Evolutionary conservation across 768 basidiomycete species (phyloP).

Genomic region (Wakefieldia striispora): DNA sequence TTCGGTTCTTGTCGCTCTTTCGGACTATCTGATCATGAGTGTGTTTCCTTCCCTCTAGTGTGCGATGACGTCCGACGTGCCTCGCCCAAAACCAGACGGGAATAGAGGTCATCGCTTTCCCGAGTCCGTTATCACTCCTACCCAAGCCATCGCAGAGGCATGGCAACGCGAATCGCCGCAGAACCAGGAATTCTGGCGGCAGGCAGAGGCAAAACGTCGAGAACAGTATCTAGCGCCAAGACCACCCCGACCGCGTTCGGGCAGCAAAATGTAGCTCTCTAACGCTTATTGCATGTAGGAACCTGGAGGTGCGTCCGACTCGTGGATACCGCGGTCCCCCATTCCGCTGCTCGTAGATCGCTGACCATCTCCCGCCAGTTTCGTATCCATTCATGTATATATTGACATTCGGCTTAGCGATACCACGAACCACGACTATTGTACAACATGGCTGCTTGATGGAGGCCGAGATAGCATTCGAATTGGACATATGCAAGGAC

Average conservation of each 20-base stretch:
- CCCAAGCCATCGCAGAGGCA: conserved; percentile 64
- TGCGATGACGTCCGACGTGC: conserved; percentile 37
- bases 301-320: conserved; percentile 18
- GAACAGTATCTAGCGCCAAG: conserved; percentile 43
- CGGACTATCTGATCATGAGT: conserved; percentile 30
- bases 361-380: conserved; percentile 14
- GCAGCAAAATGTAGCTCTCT: conserved; percentile 52
- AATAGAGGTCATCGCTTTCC: conserved; percentile 28
- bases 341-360: neutral
- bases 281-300: conserved; percentile 10
- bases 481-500: conserved; percentile 13
- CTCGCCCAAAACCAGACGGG: conserved; percentile 34
- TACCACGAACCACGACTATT: conserved; percentile 17
- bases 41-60: conserved; percentile 28
- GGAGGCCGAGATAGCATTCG: conserved; percentile 6
- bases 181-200: conserved; percentile 59
- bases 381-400: conserved; percentile 34
- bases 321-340: neutral
- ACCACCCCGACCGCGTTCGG: conserved; percentile 35
- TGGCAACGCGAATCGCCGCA: conserved; percentile 65
- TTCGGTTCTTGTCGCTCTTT: conserved; percentile 22
- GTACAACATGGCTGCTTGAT: conserved; percentile 24
- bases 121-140: conserved; percentile 42
- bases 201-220: conserved; percentile 47
- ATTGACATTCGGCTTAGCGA: conserved; percentile 22